phyloP scores from a whole-genome alignment of 2,329 filamentous ascomycete species.

The Trichoderma guizhouense region DNA sequence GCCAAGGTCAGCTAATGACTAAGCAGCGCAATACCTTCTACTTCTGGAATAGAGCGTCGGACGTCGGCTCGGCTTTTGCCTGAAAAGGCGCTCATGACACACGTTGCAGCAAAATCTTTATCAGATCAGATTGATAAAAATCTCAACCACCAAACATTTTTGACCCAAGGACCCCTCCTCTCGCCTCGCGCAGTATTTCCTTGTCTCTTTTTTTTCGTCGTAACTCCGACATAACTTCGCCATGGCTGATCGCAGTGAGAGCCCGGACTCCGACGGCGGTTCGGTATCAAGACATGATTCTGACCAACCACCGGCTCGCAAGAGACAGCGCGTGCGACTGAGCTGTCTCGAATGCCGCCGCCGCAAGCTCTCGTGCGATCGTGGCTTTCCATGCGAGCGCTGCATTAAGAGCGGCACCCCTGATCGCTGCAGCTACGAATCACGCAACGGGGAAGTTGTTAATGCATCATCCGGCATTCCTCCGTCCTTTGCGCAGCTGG shows the following conservation, averaged over 20 bases:
- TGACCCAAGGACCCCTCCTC: constrained; percentile 26
- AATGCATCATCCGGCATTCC: constrained; percentile 45
- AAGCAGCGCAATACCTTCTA: not conserved
- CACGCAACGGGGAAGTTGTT: constrained; percentile 50
- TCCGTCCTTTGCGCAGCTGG: constrained; percentile 42
- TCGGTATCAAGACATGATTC: constrained; percentile 27
- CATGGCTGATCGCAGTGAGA: constrained; percentile 36
- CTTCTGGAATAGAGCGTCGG: constrained; percentile 1
- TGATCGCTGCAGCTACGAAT: constrained; percentile 58
- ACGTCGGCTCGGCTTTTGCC: constrained; percentile 9
- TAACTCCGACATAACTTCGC: constrained; percentile 33
- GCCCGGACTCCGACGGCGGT: constrained; percentile 37
- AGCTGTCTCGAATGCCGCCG: constrained; percentile 60
- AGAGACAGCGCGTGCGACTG: constrained; percentile 57
- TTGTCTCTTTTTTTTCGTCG: constrained; percentile 25
- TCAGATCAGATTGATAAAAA: constrained; percentile 43
- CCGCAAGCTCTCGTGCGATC: constrained; percentile 59
- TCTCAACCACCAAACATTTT: constrained; percentile 17
- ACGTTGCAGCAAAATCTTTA: constrained; percentile 26
- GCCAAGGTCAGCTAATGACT: not conserved
- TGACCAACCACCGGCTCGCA: constrained; percentile 44
- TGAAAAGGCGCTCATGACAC: not conserved
- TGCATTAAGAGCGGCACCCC: constrained; percentile 61
- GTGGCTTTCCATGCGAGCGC: constrained; percentile 59
- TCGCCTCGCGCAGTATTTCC: constrained; percentile 15